Evolutionary conservation across 2,329 filamentous ascomycete species (phyloP).

Genomic region (Waltergamsia citrina): DNA sequence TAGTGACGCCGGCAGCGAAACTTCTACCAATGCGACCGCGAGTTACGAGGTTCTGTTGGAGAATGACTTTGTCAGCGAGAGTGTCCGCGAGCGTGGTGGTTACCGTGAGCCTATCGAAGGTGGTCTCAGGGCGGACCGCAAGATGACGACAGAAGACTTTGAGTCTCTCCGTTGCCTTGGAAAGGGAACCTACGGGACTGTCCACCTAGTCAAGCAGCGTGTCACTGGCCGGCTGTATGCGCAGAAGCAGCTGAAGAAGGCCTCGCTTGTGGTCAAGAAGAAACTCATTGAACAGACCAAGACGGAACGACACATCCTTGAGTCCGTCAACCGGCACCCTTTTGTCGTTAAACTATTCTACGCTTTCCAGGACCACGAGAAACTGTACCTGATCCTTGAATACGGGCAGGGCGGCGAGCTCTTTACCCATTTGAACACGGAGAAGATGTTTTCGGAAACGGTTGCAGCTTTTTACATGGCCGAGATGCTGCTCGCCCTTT

Average conservation of each 20-base stretch:
- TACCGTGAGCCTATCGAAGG: constrained; percentile 41
- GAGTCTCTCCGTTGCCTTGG: constrained; percentile 85
- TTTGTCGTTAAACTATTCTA: constrained; percentile 99
- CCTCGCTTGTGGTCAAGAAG: constrained; percentile 89
- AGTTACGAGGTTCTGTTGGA: constrained; percentile 82
- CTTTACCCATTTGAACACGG: constrained; percentile 87
- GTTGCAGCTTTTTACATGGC: constrained; percentile 97
- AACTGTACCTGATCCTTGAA: constrained; percentile 93
- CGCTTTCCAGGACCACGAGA: constrained; percentile 96
- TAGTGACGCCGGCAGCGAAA: constrained; percentile 43
- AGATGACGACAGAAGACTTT: constrained; percentile 90
- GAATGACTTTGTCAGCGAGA: constrained; percentile 72
- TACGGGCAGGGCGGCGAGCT: constrained; percentile 96
- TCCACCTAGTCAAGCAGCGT: constrained; percentile 84
- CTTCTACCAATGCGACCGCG: constrained; percentile 58
- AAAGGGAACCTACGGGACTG: constrained; percentile 93
- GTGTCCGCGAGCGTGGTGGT: constrained; percentile 31
- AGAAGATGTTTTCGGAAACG: constrained; percentile 90
- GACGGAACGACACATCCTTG: constrained; percentile 88
- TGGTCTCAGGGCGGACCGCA: constrained; percentile 50
- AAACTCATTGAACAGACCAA: constrained; percentile 95
- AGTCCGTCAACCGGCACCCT: constrained; percentile 91
- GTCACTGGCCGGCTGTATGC: constrained; percentile 84
- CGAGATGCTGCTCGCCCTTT: constrained; percentile 89
- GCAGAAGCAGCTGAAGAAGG: constrained; percentile 98